A percentile compares a stretch with the other conserved stretches of the same genome.
Conservation (phyloP, 108 stramenopile genomes). For the Skeletonema menzelii region DNA sequence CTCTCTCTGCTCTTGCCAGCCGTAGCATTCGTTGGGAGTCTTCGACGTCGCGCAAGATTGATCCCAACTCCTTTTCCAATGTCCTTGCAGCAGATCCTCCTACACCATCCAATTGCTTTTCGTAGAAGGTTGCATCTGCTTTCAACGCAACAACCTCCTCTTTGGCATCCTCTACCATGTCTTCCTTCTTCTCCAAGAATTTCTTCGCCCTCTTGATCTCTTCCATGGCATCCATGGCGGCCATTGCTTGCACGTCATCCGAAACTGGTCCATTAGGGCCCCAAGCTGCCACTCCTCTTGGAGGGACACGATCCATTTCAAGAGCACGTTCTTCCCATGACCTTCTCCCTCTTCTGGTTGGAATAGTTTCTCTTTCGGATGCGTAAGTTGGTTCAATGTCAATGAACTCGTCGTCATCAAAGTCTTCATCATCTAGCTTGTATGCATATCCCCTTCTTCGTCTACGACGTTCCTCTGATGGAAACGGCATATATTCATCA, state of each 20-base stretch:
- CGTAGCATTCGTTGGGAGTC: conserved; percentile 68
- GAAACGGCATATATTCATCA: conserved; percentile 1
- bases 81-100: conserved; percentile 21
- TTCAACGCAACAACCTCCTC: conserved; percentile 69
- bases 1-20: conserved; percentile 51
- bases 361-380: conserved; percentile 26
- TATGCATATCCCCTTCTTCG: conserved; percentile 67
- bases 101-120: conserved; percentile 33
- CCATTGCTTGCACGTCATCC: conserved; percentile 62
- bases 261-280: conserved; percentile 67
- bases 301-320: conserved; percentile 80
- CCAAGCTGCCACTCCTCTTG: conserved; percentile 64
- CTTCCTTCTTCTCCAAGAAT: conserved; percentile 50
- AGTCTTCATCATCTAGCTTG: conserved; percentile 38
- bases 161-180: conserved; percentile 55
- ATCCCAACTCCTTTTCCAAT: conserved; percentile 46
- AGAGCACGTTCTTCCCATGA: conserved; percentile 75
- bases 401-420: conserved; percentile 45
- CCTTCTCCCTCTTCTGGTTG: conserved; percentile 12
- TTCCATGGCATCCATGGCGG: conserved; percentile 68
- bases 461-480: conserved; percentile 30
- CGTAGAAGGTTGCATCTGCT: conserved; percentile 51
- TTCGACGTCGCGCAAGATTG: conserved; percentile 66
- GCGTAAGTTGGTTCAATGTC: conserved; percentile 26
- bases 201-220: conserved; percentile 62